A percentile compares a stretch with the other conserved stretches of the same genome.
phyloP scores from a whole-genome alignment of 768 basidiomycete genomes.

The Wakefieldia striispora region DNA sequence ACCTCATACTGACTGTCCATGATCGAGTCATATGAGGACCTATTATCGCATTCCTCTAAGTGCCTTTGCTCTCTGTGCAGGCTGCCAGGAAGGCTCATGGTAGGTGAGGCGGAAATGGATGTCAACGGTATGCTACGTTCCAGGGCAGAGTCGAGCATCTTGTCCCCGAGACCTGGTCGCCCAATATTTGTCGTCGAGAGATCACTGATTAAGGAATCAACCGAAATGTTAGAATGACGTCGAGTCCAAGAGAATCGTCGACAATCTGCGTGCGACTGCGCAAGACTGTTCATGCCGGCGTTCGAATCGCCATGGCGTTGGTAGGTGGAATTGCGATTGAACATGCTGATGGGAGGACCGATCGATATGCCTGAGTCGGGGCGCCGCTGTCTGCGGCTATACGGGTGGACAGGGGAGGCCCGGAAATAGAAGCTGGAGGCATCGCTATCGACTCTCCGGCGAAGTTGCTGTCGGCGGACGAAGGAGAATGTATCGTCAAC shows the following conservation, averaged over 20 bases:
- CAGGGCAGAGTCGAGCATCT: conserved; percentile 72
- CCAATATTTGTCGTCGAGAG: conserved; percentile 55
- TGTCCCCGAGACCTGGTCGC: conserved; percentile 78
- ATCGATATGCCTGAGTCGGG: conserved; percentile 62
- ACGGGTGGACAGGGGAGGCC: conserved; percentile 28
- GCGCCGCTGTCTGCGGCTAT: conserved; percentile 51
- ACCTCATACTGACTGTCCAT: conserved; percentile 49
- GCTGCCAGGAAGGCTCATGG: conserved; percentile 37
- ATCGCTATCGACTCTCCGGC: conserved; percentile 68
- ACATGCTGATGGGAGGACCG: conserved; percentile 68
- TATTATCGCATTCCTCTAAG: conserved; percentile 28
- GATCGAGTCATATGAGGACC: conserved; percentile 62
- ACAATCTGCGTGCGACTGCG: conserved; percentile 53
- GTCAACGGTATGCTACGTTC: conserved; percentile 55
- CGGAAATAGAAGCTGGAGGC: conserved; percentile 75
- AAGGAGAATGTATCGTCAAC: conserved; percentile 79
- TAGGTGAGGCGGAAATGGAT: conserved; percentile 66
- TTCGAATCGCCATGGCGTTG: conserved; percentile 58
- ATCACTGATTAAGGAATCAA: conserved; percentile 67
- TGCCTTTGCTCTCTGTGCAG: conserved; percentile 9
- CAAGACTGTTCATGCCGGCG: conserved; percentile 56
- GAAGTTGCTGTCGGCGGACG: conserved; percentile 37
- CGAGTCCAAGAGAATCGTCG: conserved; percentile 59
- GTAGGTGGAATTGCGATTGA: conserved; percentile 60
- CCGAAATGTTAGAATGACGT: conserved; percentile 54